Base-by-base conservation (phyloP, 306 rosid genomes). In the Quercus wislizeni region DNA sequence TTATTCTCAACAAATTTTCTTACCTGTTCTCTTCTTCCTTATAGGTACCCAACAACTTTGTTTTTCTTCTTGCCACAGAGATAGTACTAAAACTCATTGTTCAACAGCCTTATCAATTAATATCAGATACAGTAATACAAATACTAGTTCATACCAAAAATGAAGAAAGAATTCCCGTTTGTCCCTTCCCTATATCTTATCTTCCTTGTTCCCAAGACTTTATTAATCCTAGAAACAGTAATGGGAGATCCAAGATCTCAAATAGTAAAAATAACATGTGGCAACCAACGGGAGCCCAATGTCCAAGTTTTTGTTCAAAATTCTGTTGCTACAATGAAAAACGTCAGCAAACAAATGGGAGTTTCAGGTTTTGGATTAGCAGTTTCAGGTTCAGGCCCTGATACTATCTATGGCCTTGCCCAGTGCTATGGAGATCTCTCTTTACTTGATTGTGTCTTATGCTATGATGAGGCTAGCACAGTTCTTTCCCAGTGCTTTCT, bases 341-440 rank as follows among this genome's bases (percentile, higher is more conserved):
- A 64, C 10, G 91, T 95, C 74, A 91, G 94, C 3, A 91, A 88
- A 35, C 90, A 95, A 83, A 87, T 95, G 92, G 83, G 89, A 41
- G 81, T 57, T 49, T 68, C 83, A 14, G 96, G 98, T 2, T 91
- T 86, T 15, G 99, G 99, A 73, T 82, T 81, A 18, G 90, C 96
- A 76, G 72, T 78, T 61, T 58, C 74, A n/a, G 99, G 99, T 6
- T 80, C 90, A 25, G 97, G 92, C 28, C 94, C 90, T 18, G 90
- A 95, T 59, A 52, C 78, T 5, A 91, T 80, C 91, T 91, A 86
- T 74, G 99, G 97, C 67, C 86, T 95, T 15, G 99, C 94, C 17
- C 98, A 95, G 63, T 95, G 99, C 83, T 95, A 91, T 65, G 98
- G 98, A 35, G 98, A 95, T 81, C 94, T 95, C 69, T 85, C 99